phyloP scores from a whole-genome alignment of 352 stramenopile genomes.

The Globisporangium emineosum region DNA sequence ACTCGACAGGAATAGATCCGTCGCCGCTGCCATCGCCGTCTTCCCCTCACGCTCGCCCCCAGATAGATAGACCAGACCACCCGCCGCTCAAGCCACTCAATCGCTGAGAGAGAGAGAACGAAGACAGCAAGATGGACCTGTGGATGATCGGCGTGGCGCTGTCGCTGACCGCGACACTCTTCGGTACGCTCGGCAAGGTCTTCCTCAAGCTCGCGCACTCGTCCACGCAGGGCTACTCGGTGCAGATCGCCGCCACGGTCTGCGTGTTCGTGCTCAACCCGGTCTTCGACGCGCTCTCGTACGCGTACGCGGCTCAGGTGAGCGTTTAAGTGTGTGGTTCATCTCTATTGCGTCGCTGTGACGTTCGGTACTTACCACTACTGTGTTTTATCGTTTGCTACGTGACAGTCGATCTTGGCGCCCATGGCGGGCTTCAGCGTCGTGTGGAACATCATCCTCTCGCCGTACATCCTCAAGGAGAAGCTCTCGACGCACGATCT shows the following conservation, averaged over 20 bases:
- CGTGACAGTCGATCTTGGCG: conserved; percentile 73
- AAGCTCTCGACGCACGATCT: conserved; percentile 73
- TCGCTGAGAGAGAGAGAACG: not conserved
- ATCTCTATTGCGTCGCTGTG: not conserved
- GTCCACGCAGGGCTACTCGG: conserved; percentile 40
- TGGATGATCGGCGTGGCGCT: conserved; percentile 79
- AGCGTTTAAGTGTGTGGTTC: conserved; percentile 4
- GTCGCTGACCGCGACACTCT: conserved; percentile 80
- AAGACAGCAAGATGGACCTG: conserved; percentile 16
- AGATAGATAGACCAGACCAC: not conserved
- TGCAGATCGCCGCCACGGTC: conserved; percentile 68
- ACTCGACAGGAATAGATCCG: conserved; percentile 6
- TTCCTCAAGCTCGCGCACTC: conserved; percentile 85
- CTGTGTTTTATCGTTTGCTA: not conserved
- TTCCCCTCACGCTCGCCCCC: not conserved
- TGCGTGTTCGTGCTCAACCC: conserved; percentile 85
- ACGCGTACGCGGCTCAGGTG: conserved; percentile 82
- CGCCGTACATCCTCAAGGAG: conserved; percentile 79
- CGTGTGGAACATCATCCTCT: conserved; percentile 86
- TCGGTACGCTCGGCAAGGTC: conserved; percentile 84
- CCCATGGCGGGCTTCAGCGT: conserved; percentile 87
- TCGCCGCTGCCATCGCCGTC: not conserved
- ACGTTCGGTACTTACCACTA: not conserved
- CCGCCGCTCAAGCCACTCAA: no score
- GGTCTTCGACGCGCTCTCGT: conserved; percentile 85